These are phyloP conservation scores for Quambalaria eucalypti DNA, from an alignment of 1,284 basidiomycete species.

Conservation along the genomic window DNA sequence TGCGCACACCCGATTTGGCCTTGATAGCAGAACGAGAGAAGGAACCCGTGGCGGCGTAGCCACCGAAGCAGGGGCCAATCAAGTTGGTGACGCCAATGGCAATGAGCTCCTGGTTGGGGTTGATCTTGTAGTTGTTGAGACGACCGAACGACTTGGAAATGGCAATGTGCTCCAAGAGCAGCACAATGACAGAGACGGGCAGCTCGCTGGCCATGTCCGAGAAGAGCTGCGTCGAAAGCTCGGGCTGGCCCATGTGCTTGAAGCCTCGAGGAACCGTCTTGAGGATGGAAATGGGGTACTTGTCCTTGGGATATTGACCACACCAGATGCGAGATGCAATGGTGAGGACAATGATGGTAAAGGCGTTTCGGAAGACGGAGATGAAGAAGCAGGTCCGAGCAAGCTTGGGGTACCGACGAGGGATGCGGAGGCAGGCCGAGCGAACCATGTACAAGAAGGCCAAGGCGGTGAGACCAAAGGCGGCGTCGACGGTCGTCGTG, in stretches of 20 bases:
- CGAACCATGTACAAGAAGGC: conserved; percentile 68
- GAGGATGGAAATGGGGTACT: conserved; percentile 78
- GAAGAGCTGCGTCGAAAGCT: conserved; percentile 61
- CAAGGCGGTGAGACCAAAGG: conserved; percentile 75
- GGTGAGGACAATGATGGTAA: conserved; percentile 53
- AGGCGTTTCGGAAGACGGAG: conserved; percentile 41
- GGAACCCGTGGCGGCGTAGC: conserved; percentile 93
- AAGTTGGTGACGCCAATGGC: conserved; percentile 90
- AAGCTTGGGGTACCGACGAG: conserved; percentile 64
- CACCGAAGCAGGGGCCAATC: conserved; percentile 59
- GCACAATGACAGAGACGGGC: conserved; percentile 85
- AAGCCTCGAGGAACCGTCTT: conserved; percentile 57
- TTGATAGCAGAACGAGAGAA: conserved; percentile 95
- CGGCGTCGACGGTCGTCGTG: conserved; percentile 67
- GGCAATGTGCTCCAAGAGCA: conserved; percentile 91
- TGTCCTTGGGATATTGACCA: conserved; percentile 50
- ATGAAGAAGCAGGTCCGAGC: conserved; percentile 55
- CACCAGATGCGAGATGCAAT: conserved; percentile 46
- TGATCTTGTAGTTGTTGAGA: conserved; percentile 91
- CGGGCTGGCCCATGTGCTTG: conserved; percentile 62
- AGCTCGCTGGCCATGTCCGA: conserved; percentile 65
- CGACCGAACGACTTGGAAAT: conserved; percentile 89
- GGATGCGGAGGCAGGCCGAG: conserved; percentile 56
- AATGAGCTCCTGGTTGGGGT: conserved; percentile 92
- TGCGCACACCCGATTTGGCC: conserved; percentile 90